phyloP scores from a whole-genome alignment of 2,329 filamentous ascomycete genomes.

The Aspergillus bombycis region DNA sequence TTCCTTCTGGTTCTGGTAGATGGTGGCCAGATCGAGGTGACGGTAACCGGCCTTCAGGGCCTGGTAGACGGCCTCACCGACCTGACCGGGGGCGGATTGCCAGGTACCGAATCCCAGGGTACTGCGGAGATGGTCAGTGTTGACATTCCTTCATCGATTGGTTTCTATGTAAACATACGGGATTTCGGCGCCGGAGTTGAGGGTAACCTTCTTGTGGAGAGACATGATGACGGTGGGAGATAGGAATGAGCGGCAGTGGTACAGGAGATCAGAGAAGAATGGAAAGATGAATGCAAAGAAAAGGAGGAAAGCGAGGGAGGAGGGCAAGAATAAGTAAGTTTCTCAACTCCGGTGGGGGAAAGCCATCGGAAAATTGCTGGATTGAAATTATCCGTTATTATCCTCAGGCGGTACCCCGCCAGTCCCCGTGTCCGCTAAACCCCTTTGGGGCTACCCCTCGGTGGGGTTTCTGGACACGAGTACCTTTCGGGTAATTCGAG shows the following conservation, averaged over 20 bases:
- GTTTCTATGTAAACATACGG: constrained; percentile 33
- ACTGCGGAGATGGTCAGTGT: constrained; percentile 23
- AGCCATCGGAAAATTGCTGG: not conserved
- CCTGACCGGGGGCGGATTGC: constrained; percentile 44
- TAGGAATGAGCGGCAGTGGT: not conserved
- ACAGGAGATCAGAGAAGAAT: not conserved
- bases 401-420: constrained; percentile 8
- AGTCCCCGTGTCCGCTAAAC: not conserved
- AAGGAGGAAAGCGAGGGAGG: not conserved
- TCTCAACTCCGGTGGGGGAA: constrained; percentile 21
- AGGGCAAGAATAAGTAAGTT: constrained; percentile 7
- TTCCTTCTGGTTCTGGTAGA: constrained; percentile 45
- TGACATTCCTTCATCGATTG: not conserved
- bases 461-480: constrained; percentile 1
- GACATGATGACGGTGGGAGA: constrained; percentile 34
- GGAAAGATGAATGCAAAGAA: constrained; percentile 9
- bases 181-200: constrained; percentile 43
- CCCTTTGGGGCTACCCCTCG: constrained; percentile 1
- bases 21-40: constrained; percentile 45
- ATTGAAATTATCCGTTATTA: not conserved
- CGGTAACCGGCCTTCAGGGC: constrained; percentile 46
- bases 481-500: constrained; percentile 1
- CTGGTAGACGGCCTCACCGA: constrained; percentile 44
- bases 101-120: constrained; percentile 46
- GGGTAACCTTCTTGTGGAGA: constrained; percentile 43